phyloP scores from a whole-genome alignment of 2,329 filamentous ascomycete genomes.

The Botrytis galanthina region DNA sequence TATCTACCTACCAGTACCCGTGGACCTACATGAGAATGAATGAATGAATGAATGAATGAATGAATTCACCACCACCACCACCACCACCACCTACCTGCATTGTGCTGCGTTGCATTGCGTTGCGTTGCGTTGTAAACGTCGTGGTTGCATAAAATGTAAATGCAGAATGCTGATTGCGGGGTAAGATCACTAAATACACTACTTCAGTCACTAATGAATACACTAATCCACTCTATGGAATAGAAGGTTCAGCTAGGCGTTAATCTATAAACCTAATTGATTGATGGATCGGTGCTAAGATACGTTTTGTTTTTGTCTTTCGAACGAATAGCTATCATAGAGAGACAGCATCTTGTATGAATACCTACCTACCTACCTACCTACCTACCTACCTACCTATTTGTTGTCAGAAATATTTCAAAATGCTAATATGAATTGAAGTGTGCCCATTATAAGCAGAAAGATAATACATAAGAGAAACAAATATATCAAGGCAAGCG shows the following conservation, averaged over 20 bases:
- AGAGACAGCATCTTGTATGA: neutral
- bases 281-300: no score
- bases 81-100: no score
- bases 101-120: neutral
- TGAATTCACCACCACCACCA: neutral
- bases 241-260: neutral
- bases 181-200: neutral
- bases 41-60: no score
- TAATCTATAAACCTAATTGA: no score
- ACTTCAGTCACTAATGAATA: no score
- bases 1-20: neutral
- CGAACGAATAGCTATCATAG: neutral
- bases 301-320: no score
- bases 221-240: no score
- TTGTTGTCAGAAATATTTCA: neutral
- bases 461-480: neutral
- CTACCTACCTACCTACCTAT: no score
- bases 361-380: no score
- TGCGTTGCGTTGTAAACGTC: neutral
- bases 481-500: neutral
- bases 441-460: no score
- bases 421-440: accelerated
- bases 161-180: neutral
- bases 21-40: neutral
- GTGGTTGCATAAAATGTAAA: neutral